Percentiles rank a stretch among this genome's conserved stretches.
Conservation (phyloP, 805 yeast species). For the Ascoidea asiatica region DNA sequence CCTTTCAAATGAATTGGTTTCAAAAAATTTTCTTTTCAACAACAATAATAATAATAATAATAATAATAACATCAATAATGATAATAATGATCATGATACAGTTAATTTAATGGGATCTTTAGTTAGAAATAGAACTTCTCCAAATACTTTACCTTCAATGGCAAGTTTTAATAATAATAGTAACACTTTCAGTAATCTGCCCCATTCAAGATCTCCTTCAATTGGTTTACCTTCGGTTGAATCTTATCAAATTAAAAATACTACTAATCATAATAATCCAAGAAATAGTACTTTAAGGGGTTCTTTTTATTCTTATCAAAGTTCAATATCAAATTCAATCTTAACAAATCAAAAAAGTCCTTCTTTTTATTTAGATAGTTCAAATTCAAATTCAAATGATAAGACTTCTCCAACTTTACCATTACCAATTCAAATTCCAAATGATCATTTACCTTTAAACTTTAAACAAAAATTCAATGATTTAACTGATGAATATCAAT, state of each 20-base stretch:
- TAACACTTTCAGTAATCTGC: too few relatives aligned
- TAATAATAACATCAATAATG: too few relatives aligned
- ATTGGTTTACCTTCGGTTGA: background rate
- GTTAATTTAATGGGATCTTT: too few relatives aligned
- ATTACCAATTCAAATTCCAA: conserved; percentile 54
- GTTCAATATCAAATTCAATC: background rate
- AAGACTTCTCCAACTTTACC: conserved; percentile 33
- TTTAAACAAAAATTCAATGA: conserved; percentile 33
- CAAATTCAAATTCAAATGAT: conserved; percentile 26
- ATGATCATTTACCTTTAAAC: conserved; percentile 42
- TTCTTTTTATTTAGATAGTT: conserved; percentile 15
- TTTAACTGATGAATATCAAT: conserved; percentile 41
- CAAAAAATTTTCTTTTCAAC: too few relatives aligned
- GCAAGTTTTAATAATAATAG: too few relatives aligned
- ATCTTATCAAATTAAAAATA: background rate
- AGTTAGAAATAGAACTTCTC: too few relatives aligned
- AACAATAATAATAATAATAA: too few relatives aligned
- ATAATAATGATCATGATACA: too few relatives aligned
- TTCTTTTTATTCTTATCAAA: background rate
- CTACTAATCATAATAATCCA: too few relatives aligned
- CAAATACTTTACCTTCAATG: too few relatives aligned
- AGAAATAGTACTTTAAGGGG: background rate
- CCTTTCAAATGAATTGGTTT: too few relatives aligned
- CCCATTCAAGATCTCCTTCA: too few relatives aligned
- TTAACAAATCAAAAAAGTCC: background rate